Evolutionary conservation across 345 rosid species (phyloP), one percentile per base, ranked within the genome.

Genomic region (Zanthoxylum bungeanum): DNA sequence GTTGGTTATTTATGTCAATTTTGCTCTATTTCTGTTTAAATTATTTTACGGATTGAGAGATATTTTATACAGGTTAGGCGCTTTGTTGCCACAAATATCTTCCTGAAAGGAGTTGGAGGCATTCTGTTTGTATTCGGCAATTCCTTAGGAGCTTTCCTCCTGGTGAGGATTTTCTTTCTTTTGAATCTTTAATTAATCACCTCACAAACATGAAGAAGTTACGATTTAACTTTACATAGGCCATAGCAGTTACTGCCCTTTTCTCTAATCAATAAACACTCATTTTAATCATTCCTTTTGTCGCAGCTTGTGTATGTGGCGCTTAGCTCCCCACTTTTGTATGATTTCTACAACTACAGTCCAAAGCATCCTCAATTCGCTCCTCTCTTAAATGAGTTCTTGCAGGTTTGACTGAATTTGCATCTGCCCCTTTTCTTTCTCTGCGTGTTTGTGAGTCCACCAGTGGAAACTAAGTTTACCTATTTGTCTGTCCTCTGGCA

Each of bases 311-410:
- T 85, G 46, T 77, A 94, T 85, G 77, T 90, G 87, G 86, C 63
- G 4, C 24, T 82, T 56, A 68, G 80, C 47, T 73, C 91, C 59
- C 96, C 98, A 17, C 78, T 94, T 74, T 77, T 92, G 64, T 87
- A 84, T 40, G 93, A 94, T 87, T 94, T 92, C 92, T 92, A 90
- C 85, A 89, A 92, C 86, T 89, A 87, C 19, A 74, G 76, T 24
- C 84, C 77, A 4, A 34, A 70, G 58, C 84, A 87, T 50, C 82
- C 82, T 0, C 79, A 79, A 46, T 84, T 85, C 62, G 30, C 70
- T 60, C 68, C 30, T 66, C 89, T 92, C 68, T 74, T 89, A 33
- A 75, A 84, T 12, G 89, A 89, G 72, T 89, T 92, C 81, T 72
- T 87, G 63, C 91, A 85, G 97, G 96, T 91, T 68, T 70, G 77